A percentile compares a stretch with the other conserved stretches of the same genome.
Evolutionary conservation across 768 basidiomycete genomes (phyloP).

Genomic region (Pleurotus ostreatus): DNA sequence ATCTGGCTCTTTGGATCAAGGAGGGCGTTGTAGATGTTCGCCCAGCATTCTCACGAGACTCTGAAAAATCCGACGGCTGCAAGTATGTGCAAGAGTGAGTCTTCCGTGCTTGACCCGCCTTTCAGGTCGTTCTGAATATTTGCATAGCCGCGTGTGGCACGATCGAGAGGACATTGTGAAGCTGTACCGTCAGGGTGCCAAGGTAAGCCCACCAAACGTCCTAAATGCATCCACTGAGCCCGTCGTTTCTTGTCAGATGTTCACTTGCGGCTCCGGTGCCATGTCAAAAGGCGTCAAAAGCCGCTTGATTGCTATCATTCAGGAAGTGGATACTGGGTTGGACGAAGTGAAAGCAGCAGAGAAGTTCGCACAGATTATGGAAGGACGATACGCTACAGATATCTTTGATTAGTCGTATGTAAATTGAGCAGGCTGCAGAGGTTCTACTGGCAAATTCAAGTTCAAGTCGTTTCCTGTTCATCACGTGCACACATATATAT

Average conservation of each 20-base stretch:
- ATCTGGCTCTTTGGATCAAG: constrained; percentile 38
- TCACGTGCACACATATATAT: no score
- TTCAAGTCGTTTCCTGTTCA: no score
- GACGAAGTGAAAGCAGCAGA: constrained; percentile 24
- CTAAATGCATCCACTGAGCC: not conserved
- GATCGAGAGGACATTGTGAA: constrained; percentile 31
- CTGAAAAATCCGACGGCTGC: constrained; percentile 26
- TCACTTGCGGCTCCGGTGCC: constrained; percentile 37
- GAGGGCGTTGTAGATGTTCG: constrained; percentile 39
- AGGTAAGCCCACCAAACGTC: constrained; percentile 19
- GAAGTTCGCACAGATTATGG: constrained; percentile 27
- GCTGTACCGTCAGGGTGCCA: constrained; percentile 29
- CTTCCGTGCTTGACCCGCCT: not conserved
- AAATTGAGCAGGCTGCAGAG: no score
- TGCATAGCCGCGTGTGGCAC: constrained; percentile 35
- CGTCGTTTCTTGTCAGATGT: constrained; percentile 24
- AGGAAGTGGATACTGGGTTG: constrained; percentile 14
- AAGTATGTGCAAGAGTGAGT: constrained; percentile 37
- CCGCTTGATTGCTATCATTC: constrained; percentile 31
- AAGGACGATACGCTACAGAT: constrained; percentile 40
- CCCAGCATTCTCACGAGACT: constrained; percentile 35
- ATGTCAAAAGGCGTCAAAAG: constrained; percentile 36
- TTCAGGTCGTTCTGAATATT: not conserved
- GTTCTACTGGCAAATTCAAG: no score
- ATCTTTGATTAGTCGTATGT: constrained; percentile 31